These are phyloP conservation scores for Cytauxzoon felis DNA, from an alignment of 169 alveolate genomes.

Conservation along the genomic window DNA sequence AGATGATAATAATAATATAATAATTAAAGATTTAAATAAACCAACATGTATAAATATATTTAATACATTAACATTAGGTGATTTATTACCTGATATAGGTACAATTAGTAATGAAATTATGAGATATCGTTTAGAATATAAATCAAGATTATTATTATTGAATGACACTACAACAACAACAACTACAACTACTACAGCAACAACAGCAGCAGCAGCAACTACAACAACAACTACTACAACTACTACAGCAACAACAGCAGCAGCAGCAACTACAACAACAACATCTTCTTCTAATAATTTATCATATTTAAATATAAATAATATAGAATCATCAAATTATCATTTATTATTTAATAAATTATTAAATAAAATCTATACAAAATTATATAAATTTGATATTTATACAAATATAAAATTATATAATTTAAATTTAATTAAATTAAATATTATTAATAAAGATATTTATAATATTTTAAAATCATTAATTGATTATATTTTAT, in stretches of 20 bases:
- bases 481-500: slow-evolving; percentile 24
- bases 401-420: slow-evolving; percentile 31
- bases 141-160: background rate
- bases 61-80: background rate
- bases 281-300: slow-evolving; percentile 40
- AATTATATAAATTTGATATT: slow-evolving; percentile 24
- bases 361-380: slow-evolving; percentile 25
- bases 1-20: too few species aligned
- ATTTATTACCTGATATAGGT: background rate
- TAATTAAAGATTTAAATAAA: slow-evolving; percentile 2
- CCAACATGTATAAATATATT: background rate
- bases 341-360: slow-evolving; percentile 29
- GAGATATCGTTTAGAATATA: background rate
- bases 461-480: slow-evolving; percentile 37
- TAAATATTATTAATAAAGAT: slow-evolving; percentile 40
- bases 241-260: background rate
- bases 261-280: slow-evolving; percentile 27
- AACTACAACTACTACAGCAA: background rate
- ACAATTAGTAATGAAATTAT: background rate
- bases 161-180: background rate
- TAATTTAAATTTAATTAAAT: slow-evolving; percentile 24
- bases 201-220: background rate
- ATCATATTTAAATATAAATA: slow-evolving; percentile 10
- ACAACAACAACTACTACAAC: slow-evolving; percentile 1
- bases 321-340: slow-evolving; percentile 14